phyloP scores from a whole-genome alignment of 805 yeast species.

The fission yeast (Schizosaccharomyces pombe) region DNA sequence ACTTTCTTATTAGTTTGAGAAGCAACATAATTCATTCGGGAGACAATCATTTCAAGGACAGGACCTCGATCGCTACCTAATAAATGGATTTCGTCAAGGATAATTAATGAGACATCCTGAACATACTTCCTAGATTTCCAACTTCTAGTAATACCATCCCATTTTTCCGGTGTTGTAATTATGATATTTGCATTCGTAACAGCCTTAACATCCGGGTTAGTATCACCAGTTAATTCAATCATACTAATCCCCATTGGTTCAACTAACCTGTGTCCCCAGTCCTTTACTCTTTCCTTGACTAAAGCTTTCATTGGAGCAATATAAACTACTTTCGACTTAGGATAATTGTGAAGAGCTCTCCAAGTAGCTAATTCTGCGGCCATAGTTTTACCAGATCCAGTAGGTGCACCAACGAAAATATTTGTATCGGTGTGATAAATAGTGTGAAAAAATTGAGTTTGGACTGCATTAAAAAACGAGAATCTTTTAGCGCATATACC shows the following conservation, averaged over 20 bases:
- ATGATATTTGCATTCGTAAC: constrained; percentile 50
- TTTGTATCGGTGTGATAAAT: constrained; percentile 56
- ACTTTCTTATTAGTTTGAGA: constrained; percentile 36
- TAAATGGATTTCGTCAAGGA: constrained; percentile 70
- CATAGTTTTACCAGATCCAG: constrained; percentile 94
- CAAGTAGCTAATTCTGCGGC: constrained; percentile 93
- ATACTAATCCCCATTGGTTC: constrained; percentile 25
- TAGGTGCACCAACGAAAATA: constrained; percentile 89
- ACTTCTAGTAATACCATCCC: constrained; percentile 68
- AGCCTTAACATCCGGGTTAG: constrained; percentile 45
- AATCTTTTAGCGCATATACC: constrained; percentile 42
- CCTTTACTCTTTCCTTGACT: constrained; percentile 63
- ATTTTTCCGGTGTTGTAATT: constrained; percentile 67
- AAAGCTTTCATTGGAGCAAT: constrained; percentile 81
- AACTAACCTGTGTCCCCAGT: constrained; percentile 39
- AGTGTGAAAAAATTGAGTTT: constrained; percentile 85
- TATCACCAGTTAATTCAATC: constrained; percentile 67
- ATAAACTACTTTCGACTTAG: constrained; percentile 39
- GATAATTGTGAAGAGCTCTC: constrained; percentile 67
- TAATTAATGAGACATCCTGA: constrained; percentile 47
- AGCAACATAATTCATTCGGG: constrained; percentile 55
- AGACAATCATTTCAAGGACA: constrained; percentile 69
- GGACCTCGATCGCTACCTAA: constrained; percentile 75
- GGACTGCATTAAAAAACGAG: constrained; percentile 91
- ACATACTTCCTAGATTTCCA: constrained; percentile 65